Conservation (phyloP, 352 stramenopile genomes). For the Globisporangium rhizosaccharum region DNA sequence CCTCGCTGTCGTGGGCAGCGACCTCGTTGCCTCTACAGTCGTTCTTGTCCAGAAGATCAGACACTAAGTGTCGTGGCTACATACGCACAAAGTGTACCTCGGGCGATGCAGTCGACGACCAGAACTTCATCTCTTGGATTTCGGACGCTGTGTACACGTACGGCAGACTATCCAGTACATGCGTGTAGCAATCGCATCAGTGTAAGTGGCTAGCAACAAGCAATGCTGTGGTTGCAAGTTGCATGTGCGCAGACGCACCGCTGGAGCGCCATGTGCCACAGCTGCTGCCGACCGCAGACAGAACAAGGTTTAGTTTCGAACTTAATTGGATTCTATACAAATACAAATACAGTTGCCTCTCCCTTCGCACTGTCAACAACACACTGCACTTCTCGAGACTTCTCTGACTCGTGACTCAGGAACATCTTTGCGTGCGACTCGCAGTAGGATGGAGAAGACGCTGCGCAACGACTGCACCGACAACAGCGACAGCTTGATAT, state of each 20-base stretch:
- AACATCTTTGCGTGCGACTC: slow-evolving; percentile 58
- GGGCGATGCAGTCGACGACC: slow-evolving; percentile 71
- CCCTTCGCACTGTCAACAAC: too few species aligned
- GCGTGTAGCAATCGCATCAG: neutral
- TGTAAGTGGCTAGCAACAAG: neutral
- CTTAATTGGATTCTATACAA: neutral
- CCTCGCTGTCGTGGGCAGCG: too few species aligned
- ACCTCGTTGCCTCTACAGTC: too few species aligned
- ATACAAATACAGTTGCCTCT: too few species aligned
- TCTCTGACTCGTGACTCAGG: slow-evolving; percentile 20
- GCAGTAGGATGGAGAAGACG: slow-evolving; percentile 5
- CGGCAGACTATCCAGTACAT: slow-evolving; percentile 36
- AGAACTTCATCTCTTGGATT: slow-evolving; percentile 88
- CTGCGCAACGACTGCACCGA: neutral
- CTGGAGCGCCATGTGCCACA: slow-evolving; percentile 60
- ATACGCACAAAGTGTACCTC: slow-evolving; percentile 28
- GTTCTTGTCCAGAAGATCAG: too few species aligned
- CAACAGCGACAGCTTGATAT: neutral
- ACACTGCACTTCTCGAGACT: neutral
- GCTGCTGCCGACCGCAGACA: slow-evolving; percentile 5
- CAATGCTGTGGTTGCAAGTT: neutral
- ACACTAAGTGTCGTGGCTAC: too few species aligned
- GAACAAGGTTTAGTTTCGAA: too few species aligned
- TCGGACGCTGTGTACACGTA: slow-evolving; percentile 77
- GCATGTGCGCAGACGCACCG: slow-evolving; percentile 22